Base-by-base conservation (phyloP, 441 rosid species). In the Adansonia rubrostipa region DNA sequence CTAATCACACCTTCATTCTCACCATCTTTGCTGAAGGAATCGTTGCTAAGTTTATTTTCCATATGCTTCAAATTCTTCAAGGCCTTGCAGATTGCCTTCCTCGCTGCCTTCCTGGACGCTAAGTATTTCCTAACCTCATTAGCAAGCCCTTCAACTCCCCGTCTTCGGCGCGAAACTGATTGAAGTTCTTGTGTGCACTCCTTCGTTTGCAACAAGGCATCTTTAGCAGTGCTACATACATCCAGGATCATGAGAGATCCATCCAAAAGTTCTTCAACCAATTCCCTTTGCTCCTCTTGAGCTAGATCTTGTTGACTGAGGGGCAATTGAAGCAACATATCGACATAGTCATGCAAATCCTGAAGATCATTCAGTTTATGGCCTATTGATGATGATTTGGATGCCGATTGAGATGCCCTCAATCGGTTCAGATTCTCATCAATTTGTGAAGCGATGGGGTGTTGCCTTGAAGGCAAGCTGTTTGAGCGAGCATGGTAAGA, bases 181-280 rank as follows among this genome's bases (percentile, higher is more conserved):
- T 84, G 75, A 45, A 88, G 79, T 44, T 80, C 76, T 5, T 82
- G 77, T 1, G 67, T 50, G 15, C 66, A 17, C 58, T 81, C 88
- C 13, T 78, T 86, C 0, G 80, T 77, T 14, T 79, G 85, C 19
- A 76, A 15, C 77, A 86, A 51, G 28, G 81, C 79, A 81, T 89
- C 88, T 63, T 77, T 87, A 1, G 84, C 75, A n/a, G 65, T 9
- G 74, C 79, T 70, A 17, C 88, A 88, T 7, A 81, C 28, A 62
- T 89, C 87, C 77, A 85, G 78, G 65, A 85, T 15, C 73, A 82
- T 54, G 1, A 86, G 81, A 45, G 89, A 88, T 64, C 80, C 85
- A 40, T 88, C 84, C 50, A 84, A 66, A n/a, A 86, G 6, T 36
- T 80, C 86, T 9, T 88, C 80, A 3, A 77, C 77, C 48, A 24